Evolutionary conservation across 208 protist genomes (phyloP).

Genomic region (Acanthamoeba divionensis): DNA sequence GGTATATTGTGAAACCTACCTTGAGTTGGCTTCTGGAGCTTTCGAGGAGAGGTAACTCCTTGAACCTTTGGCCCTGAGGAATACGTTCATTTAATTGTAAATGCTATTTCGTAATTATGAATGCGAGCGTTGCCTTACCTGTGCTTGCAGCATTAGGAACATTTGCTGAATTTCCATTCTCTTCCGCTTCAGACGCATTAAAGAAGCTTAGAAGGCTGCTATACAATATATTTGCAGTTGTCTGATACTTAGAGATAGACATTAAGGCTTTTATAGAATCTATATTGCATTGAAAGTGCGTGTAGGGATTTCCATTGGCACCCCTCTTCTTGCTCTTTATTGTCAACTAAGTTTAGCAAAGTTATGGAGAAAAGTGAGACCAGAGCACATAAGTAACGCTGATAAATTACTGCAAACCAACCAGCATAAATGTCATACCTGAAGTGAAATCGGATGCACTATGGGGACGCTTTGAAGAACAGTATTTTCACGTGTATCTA

Average conservation of each 20-base stretch:
- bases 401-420: too few species aligned
- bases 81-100: too few species aligned
- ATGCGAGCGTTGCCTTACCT: too few species aligned
- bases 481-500: neutral
- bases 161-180: neutral
- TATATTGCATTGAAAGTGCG: slow-evolving; percentile 5
- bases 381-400: neutral
- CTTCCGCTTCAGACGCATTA: neutral
- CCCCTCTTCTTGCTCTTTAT: neutral
- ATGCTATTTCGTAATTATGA: too few species aligned
- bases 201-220: neutral
- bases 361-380: neutral
- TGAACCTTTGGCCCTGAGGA: too few species aligned
- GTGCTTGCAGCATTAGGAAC: too few species aligned
- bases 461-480: neutral
- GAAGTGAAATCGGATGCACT: neutral
- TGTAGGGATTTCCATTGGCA: neutral
- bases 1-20: too few species aligned
- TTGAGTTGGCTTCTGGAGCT: too few species aligned
- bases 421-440: neutral
- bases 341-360: neutral
- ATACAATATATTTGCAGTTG: neutral
- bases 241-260: neutral
- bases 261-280: slow-evolving; percentile 14
- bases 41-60: too few species aligned